Evolutionary conservation across 2,329 filamentous ascomycete species (phyloP).

Genomic region (Apiospora kogelbergensis): DNA sequence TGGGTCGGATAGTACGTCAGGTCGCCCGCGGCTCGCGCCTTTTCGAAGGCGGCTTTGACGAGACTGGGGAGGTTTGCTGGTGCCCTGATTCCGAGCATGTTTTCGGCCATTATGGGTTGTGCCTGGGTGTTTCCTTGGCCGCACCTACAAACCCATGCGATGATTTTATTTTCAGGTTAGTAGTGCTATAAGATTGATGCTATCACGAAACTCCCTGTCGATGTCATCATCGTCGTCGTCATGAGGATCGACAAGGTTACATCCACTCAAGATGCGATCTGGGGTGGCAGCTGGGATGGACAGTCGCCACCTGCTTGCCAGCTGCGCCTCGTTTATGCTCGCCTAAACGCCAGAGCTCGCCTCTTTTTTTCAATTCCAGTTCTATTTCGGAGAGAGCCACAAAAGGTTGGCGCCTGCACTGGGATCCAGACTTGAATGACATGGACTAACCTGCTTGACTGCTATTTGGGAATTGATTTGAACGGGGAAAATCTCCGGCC

Average conservation of each 20-base stretch:
- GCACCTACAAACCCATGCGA: not conserved
- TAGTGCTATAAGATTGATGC: not conserved
- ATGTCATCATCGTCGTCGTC: not conserved
- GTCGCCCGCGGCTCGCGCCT: slow-evolving; percentile 47
- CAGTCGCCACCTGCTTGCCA: not conserved
- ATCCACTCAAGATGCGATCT: not conserved
- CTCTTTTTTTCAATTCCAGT: not conserved
- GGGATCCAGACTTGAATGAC: too few relatives aligned
- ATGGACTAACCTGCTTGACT: not conserved
- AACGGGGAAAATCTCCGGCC: not conserved
- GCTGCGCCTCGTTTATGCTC: not conserved
- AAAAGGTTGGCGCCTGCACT: not conserved
- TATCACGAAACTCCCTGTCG: not conserved
- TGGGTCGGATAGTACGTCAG: slow-evolving; percentile 56
- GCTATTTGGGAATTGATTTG: not conserved
- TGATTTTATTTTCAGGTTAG: not conserved
- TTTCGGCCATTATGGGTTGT: slow-evolving; percentile 12
- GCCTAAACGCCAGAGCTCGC: not conserved
- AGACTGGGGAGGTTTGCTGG: slow-evolving; percentile 51
- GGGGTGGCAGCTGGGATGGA: not conserved
- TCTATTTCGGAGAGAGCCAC: not conserved
- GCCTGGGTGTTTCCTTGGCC: slow-evolving; percentile 19
- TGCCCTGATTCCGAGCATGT: slow-evolving; percentile 40
- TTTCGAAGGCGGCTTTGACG: slow-evolving; percentile 48
- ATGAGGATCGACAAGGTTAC: not conserved